Evolutionary conservation across 768 basidiomycete species (phyloP).

Genomic region (Suillus placidus): DNA sequence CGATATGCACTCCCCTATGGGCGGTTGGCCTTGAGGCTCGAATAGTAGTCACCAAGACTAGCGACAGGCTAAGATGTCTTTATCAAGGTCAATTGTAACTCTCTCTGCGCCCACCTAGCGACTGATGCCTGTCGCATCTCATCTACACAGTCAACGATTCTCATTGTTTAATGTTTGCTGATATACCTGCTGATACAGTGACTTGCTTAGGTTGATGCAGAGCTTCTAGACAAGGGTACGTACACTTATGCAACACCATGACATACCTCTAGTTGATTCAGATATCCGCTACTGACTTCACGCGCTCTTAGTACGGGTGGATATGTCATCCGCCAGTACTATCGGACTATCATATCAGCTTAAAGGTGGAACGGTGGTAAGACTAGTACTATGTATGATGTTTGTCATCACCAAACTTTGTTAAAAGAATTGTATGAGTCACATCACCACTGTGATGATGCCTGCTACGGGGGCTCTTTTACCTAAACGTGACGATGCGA

Average conservation of each 20-base stretch:
- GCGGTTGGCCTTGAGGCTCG: slow-evolving; percentile 53
- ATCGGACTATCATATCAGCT: too few species aligned
- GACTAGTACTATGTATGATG: too few species aligned
- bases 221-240: slow-evolving; percentile 54
- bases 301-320: too few species aligned
- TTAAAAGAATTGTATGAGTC: too few species aligned
- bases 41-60: not conserved
- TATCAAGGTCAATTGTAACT: slow-evolving; percentile 30
- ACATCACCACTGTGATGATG: too few species aligned
- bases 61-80: slow-evolving; percentile 22
- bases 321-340: too few species aligned
- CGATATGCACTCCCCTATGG: not conserved
- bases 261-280: not conserved
- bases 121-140: slow-evolving; percentile 30
- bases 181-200: not conserved
- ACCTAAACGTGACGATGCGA: too few species aligned
- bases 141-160: slow-evolving; percentile 26
- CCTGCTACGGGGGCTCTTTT: too few species aligned
- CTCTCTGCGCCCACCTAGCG: slow-evolving; percentile 13
- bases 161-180: not conserved
- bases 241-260: slow-evolving; percentile 10
- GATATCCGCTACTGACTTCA: too few species aligned
- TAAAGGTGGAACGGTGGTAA: too few species aligned
- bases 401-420: too few species aligned
- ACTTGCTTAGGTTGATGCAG: slow-evolving; percentile 62